These are phyloP conservation scores for Taphrina flavorubra DNA, from an alignment of 1,139 yeast species.

Conservation along the genomic window DNA sequence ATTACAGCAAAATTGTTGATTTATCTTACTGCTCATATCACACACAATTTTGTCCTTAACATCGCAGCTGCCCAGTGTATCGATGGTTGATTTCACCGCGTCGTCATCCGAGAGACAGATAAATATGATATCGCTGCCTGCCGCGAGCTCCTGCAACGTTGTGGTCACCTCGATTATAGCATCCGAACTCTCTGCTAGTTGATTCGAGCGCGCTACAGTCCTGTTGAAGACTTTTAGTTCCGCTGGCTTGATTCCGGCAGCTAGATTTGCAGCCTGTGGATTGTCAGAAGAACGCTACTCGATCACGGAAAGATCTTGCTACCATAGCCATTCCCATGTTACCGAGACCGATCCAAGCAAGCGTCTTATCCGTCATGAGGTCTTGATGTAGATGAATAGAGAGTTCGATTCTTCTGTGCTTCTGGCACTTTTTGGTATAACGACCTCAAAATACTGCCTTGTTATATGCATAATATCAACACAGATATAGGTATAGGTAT, in stretches of 20 bases:
- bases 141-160: constrained; percentile 44
- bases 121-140: constrained; percentile 45
- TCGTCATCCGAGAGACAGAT: constrained; percentile 46
- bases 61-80: constrained; percentile 2
- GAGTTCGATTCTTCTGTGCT: too few species aligned
- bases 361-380: not conserved
- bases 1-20: too few species aligned
- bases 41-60: constrained; percentile 48
- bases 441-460: too few species aligned
- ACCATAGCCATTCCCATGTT: constrained; percentile 45
- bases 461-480: too few species aligned
- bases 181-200: constrained; percentile 39
- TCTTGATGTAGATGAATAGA: too few species aligned
- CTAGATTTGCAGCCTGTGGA: constrained; percentile 38
- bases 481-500: too few species aligned
- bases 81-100: constrained; percentile 32
- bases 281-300: not conserved
- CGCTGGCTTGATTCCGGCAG: constrained; percentile 43
- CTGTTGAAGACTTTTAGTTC: constrained; percentile 46
- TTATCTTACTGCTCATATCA: constrained; percentile 45
- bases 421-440: too few species aligned
- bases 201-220: constrained; percentile 40
- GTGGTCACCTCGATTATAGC: constrained; percentile 40
- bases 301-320: not conserved
- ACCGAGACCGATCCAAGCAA: constrained; percentile 38